These are phyloP conservation scores for Patellifolia procumbens DNA, from an alignment of 179 eudicot species.

Conservation along the genomic window DNA sequence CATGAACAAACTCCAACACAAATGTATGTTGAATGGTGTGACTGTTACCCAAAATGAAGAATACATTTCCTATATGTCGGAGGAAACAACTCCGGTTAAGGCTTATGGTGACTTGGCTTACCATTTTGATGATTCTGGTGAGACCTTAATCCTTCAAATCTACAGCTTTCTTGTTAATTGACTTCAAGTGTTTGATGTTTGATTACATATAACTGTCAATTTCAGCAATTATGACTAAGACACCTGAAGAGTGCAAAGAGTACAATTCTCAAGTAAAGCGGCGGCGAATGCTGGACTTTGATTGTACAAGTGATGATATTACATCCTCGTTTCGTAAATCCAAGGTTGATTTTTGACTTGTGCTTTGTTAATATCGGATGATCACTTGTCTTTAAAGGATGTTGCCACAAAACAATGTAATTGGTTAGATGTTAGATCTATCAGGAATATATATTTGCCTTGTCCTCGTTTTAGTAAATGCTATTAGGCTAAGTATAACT, in stretches of 20 bases:
- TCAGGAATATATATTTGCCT: not conserved
- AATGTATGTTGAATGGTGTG: constrained; percentile 49
- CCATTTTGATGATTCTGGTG: constrained; percentile 44
- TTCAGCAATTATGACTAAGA: constrained; percentile 62
- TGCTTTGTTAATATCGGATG: not conserved
- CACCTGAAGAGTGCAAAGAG: constrained; percentile 43
- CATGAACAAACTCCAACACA: too few relatives aligned
- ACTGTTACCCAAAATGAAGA: constrained; percentile 47
- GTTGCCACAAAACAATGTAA: not conserved
- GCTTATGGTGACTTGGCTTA: constrained; percentile 70
- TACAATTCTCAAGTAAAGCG: constrained; percentile 70
- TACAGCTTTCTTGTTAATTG: not conserved
- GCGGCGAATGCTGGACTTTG: constrained; percentile 77
- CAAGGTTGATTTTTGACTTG: constrained; percentile 50
- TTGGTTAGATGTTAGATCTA: too few relatives aligned
- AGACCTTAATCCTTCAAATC: not conserved
- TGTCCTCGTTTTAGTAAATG: not conserved
- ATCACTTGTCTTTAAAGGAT: not conserved
- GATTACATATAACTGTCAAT: not conserved
- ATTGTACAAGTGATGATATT: constrained; percentile 51
- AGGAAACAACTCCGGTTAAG: constrained; percentile 71
- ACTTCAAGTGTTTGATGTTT: constrained; percentile 8
- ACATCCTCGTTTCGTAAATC: constrained; percentile 61
- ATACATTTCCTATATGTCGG: constrained; percentile 51
- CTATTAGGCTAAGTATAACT: not conserved